Base-by-base conservation (phyloP, 2,329 filamentous ascomycete species). In the Chaetomiaceae sp. region DNA sequence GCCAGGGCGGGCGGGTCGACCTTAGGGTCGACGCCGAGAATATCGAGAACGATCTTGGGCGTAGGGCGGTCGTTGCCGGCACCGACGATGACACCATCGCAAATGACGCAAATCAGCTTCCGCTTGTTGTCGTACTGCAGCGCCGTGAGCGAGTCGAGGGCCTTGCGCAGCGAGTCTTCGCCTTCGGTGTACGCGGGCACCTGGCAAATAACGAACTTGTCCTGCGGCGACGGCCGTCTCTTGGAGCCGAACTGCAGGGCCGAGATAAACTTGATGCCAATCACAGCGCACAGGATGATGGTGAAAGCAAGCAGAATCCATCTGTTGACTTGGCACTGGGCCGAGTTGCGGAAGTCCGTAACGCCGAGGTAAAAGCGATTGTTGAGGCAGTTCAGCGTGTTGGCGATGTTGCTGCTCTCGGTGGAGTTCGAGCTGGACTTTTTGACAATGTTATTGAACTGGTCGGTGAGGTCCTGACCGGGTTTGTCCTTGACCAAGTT, bases 61-160 rank as follows among this genome's bases (percentile, higher is more conserved):
- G 93, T 98, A 6, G 93, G 88, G 51, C 89, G 81, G 65, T 98
- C 93, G 68, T 98, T 98, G 61, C 93, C 93, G 70, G 96, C 90
- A 60, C 93, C 93, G 56, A 98, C 94, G 72, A 98, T 98, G 90
- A 98, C 97, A 68, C 93, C 93, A 62, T 98, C 93, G 61, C 93
- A 98, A 53, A 98, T 75, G 51, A 98, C 76, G 55, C 95, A 81
- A 19, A 98, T 74, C 11, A 98, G 76, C 73, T 98, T 98, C 61
- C 93, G 88, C 73, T 98, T 98, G 64, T 98, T 91, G 60, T 98
- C 93, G 62, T 98, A 98, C 56, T 82, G 83, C 89, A 96, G 95
- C 51, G 89, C 79, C 22, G 93, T 90, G 49, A 88, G 86, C 0
- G 93, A 98, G 65, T 98, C 93, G 59, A 98, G 95, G 49, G 93